Base-by-base conservation (phyloP, 2,329 filamentous ascomycete genomes). In the Trichoderma gracile region DNA sequence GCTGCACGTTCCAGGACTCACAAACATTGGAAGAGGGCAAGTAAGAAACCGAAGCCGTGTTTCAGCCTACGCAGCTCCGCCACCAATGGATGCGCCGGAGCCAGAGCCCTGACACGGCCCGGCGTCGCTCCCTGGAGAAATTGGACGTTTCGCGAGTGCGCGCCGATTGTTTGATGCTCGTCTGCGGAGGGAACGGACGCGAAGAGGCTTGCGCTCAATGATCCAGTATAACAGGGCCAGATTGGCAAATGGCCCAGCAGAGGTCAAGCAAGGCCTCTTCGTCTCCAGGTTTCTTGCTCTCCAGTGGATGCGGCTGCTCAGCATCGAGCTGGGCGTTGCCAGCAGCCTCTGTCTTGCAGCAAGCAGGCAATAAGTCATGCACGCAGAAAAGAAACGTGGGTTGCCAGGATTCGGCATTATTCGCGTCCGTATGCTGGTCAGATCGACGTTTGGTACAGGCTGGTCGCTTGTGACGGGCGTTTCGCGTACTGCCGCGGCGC, bases 21-120 rank as follows among this genome's bases (percentile, higher is more conserved):
- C 30, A 58, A 47, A 42, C 55, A 58, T 30, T 9, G 30, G 2
- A 43, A 43, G 55, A 43, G 58, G 49, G 21, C 58, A 45, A 33
- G 49, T 30, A 2, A 30, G 38, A 27, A 40, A 43, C 25, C 33
- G 47, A 46, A n/a, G 23, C 49, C 58, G 40, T 38, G 58, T 62
- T 54, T 62, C 58, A 62, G 52, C 58, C 58, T 53, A 33, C 58
- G 47, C 47, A 38, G 38, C 58, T 54, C 58, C 47, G 43, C 58
- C 49, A 17, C 58, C 58, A 62, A 62, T 62, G 21, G 25, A 45
- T n/a, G 15, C 30, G 33, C 38, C 30, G 57, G 46, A 38, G 38
- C 40, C 40, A 19, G 14, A n/a, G 40, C 54, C 55, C 55, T 58
- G 49, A 54, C 21, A 54, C 58, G 58, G 27, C 57, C 38, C 57